Percentiles rank a stretch among this genome's conserved stretches.
Conservation (phyloP, 306 rosid species). For the Boehmeria nivea region DNA sequence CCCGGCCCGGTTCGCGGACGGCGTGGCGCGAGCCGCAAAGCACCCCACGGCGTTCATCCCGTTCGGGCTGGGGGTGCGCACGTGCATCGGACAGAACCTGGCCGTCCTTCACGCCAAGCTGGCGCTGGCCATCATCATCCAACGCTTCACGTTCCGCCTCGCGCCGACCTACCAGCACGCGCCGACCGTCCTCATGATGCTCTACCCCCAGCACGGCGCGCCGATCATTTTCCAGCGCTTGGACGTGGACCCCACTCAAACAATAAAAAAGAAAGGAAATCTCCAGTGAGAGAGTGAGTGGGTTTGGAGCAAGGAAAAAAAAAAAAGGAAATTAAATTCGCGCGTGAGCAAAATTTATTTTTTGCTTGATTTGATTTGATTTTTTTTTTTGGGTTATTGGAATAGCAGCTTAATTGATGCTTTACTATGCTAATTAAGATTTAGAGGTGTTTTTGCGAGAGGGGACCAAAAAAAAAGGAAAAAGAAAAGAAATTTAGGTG, state of each 20-base stretch:
- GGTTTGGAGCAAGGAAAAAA: no score
- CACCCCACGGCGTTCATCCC: constrained; percentile 76
- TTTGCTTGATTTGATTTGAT: no score
- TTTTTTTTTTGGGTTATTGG: no score
- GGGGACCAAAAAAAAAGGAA: background rate
- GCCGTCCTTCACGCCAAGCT: constrained; percentile 74
- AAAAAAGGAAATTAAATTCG: no score
- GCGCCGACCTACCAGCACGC: constrained; percentile 90
- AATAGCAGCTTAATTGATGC: no score
- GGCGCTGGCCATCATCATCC: constrained; percentile 67
- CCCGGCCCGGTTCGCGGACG: constrained; percentile 73
- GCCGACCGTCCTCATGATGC: constrained; percentile 91
- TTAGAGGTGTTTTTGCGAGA: no score
- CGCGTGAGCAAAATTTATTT: no score
- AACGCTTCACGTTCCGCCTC: constrained; percentile 74
- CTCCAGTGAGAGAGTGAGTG: no score
- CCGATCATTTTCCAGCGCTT: constrained; percentile 59
- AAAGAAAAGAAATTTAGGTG: no score
- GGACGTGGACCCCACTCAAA: background rate
- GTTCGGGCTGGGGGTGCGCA: constrained; percentile 74
- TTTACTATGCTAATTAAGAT: no score
- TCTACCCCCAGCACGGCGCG: constrained; percentile 90
- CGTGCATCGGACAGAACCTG: constrained; percentile 87
- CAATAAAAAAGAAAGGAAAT: no score
- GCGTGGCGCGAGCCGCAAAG: constrained; percentile 65